These are phyloP conservation scores for Termitomyces heimii DNA, from an alignment of 768 basidiomycete species.

Conservation along the genomic window DNA sequence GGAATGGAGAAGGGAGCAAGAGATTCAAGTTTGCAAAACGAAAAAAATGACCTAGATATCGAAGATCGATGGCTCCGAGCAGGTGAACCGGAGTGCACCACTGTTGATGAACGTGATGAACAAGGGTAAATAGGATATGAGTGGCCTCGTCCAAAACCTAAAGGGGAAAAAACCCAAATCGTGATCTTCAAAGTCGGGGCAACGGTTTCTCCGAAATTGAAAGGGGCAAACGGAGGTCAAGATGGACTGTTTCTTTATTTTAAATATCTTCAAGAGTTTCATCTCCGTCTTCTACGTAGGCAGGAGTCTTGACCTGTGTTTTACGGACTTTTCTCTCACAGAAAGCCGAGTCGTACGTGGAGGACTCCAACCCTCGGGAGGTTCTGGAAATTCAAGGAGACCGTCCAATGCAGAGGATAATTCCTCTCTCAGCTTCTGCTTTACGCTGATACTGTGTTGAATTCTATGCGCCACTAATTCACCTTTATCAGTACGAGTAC, in stretches of 20 bases:
- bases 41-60: too few relatives aligned
- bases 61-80: neutral
- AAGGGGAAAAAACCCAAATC: too few relatives aligned
- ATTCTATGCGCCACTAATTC: conserved; percentile 7
- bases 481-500: conserved; percentile 2
- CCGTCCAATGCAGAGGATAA: conserved; percentile 2
- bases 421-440: conserved; percentile 5
- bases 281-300: neutral
- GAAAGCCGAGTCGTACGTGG: neutral
- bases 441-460: conserved; percentile 5
- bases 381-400: conserved; percentile 3
- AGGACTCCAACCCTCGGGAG: neutral
- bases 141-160: neutral
- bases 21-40: too few relatives aligned
- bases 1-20: too few relatives aligned
- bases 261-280: neutral
- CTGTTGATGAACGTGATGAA: too few relatives aligned
- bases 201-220: neutral
- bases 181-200: too few relatives aligned
- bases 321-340: neutral
- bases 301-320: neutral
- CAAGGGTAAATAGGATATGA: neutral
- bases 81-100: neutral
- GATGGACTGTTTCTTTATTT: too few relatives aligned
- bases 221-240: neutral